A percentile compares a stretch with the other conserved stretches of the same genome.
phyloP scores from a whole-genome alignment of 2,329 filamentous ascomycete genomes.

The Calonectria ilicicola region DNA sequence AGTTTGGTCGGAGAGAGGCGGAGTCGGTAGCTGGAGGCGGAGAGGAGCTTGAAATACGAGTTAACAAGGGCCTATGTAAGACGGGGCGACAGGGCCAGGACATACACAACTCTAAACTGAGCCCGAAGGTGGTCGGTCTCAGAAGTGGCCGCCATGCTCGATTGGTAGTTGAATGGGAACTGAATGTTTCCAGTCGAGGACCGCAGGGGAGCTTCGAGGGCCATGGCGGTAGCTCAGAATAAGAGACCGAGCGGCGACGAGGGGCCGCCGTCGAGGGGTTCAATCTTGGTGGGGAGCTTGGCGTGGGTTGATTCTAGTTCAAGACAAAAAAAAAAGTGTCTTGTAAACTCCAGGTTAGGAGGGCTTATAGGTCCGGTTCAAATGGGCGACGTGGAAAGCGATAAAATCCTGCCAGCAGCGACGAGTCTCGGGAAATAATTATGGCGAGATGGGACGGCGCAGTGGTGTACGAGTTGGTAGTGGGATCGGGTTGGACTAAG shows the following conservation, averaged over 20 bases:
- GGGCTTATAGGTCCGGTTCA: slow-evolving; percentile 1
- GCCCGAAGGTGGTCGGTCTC: slow-evolving; percentile 63
- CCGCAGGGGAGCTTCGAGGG: slow-evolving; percentile 67
- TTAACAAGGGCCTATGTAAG: slow-evolving; percentile 21
- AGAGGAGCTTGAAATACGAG: slow-evolving; percentile 46
- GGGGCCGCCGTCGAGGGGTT: slow-evolving; percentile 27
- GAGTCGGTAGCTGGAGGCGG: slow-evolving; percentile 55
- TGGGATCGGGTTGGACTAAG: slow-evolving; percentile 1
- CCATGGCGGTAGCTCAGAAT: slow-evolving; percentile 43
- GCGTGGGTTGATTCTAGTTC: slow-evolving; percentile 28
- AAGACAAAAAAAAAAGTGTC: slow-evolving; percentile 41
- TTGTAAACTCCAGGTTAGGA: slow-evolving; percentile 31
- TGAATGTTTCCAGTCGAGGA: slow-evolving; percentile 67
- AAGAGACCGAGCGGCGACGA: slow-evolving; percentile 27
- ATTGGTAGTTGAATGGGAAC: slow-evolving; percentile 57
- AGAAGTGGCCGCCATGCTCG: slow-evolving; percentile 65
- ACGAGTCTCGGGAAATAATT: background rate
- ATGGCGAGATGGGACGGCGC: background rate
- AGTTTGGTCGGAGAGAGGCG: slow-evolving; percentile 64
- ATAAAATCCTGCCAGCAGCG: background rate
- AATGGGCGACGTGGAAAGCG: background rate
- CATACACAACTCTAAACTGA: slow-evolving; percentile 66
- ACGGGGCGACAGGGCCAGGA: slow-evolving; percentile 16
- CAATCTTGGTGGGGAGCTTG: slow-evolving; percentile 20
- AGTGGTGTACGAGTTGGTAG: slow-evolving; percentile 5